These are phyloP conservation scores for Xylaria venustula DNA, from an alignment of 495 filamentous ascomycete genomes.

Conservation along the genomic window DNA sequence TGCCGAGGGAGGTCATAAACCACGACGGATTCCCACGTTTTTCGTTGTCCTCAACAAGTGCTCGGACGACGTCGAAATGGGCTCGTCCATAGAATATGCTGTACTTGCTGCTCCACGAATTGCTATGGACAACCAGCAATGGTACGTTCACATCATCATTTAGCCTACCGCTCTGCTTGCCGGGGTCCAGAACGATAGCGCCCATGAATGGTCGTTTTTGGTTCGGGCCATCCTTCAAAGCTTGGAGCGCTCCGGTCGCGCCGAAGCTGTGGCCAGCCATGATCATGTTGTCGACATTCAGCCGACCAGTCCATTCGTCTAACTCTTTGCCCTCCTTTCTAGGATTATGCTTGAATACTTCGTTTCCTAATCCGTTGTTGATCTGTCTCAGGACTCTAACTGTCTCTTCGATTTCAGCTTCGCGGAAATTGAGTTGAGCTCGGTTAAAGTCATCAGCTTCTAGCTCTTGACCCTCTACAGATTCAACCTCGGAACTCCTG, in stretches of 20 bases:
- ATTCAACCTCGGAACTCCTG: constrained; percentile 27
- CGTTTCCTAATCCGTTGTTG: constrained; percentile 39
- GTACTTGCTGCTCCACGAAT: constrained; percentile 47
- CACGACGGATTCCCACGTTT: constrained; percentile 38
- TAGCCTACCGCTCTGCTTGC: constrained; percentile 51
- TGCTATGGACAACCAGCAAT: constrained; percentile 48
- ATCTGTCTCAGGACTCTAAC: constrained; percentile 42
- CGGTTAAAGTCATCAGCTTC: constrained; percentile 39
- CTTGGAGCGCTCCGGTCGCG: constrained; percentile 51
- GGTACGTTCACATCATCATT: constrained; percentile 52
- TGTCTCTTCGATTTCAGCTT: constrained; percentile 53
- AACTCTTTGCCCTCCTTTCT: constrained; percentile 32
- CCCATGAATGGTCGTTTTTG: constrained; percentile 38
- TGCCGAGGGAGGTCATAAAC: constrained; percentile 53
- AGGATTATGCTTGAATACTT: constrained; percentile 34
- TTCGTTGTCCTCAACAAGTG: constrained; percentile 38
- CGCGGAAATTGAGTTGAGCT: constrained; percentile 48
- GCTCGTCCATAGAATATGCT: constrained; percentile 49
- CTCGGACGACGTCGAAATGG: constrained; percentile 51
- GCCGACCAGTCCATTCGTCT: constrained; percentile 30
- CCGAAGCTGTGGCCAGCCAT: constrained; percentile 55
- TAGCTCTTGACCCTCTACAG: constrained; percentile 18
- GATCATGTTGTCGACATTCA: constrained; percentile 41
- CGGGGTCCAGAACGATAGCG: constrained; percentile 50
- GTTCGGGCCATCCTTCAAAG: constrained; percentile 40